Evolutionary conservation across 108 stramenopile genomes (phyloP), one percentile per base, ranked within the genome.

Genomic region (Discostella pseudostelligera): DNA sequence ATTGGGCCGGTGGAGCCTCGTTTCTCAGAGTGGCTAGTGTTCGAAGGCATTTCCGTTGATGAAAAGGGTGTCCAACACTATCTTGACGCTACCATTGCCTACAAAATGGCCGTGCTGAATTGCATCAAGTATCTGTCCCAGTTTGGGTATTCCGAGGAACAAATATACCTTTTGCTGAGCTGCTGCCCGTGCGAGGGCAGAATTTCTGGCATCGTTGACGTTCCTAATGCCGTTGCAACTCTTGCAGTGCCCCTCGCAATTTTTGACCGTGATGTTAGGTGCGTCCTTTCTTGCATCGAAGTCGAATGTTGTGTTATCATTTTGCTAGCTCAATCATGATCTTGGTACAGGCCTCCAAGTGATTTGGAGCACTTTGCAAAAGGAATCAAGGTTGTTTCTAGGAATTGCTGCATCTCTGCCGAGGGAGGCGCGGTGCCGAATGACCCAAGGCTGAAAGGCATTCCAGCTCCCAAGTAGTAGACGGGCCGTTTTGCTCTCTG

Each of bases 1-100:
- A 84, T 84, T 43, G 86, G 86, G 13, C 86, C 86, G 8, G 54
- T 87, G n/a, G 86, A 87, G 32, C 86, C 86, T 13, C 86, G 86
- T 7, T 87, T 69, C 51, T 74, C 74, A 7, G 83, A 83, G 56
- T 84, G 83, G 83, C 64, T 87, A 12, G 83, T 84, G 20, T 87
- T 87, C 61, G 83, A 87, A 62, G 86, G 86, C 12, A 67, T 87
- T 59, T 84, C 81, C 10, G 86, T 87, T 22, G 86, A 84, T 56
- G 83, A 83, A 26, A 59, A 74, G 43, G 86, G 86, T 42, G 54
- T 66, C 25, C 86, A 87, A 46, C 83, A 84, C 58, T 87, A 82
- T 55, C 69, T 87, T 17, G 86, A 87, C 63, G 86, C 86, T 2
- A 87, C 83, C 6, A 77, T 84, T 56, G 86, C 86, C 8, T 87